phyloP scores from a whole-genome alignment of 2,329 filamentous ascomycete species.

The Aspergillus transmontanensis region DNA sequence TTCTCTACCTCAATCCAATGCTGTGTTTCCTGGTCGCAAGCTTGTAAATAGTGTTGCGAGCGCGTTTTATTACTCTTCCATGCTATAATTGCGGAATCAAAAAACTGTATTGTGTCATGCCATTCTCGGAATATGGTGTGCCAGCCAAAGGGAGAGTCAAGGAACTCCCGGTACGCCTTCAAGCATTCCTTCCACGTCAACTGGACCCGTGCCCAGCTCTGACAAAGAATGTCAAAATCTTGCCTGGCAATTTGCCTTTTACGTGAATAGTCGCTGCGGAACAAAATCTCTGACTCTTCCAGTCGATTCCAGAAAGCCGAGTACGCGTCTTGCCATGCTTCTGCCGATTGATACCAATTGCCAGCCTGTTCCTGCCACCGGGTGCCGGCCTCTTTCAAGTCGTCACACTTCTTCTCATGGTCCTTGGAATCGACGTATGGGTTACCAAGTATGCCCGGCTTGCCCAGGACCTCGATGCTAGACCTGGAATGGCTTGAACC shows the following conservation, averaged over 20 bases:
- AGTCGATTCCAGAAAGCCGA: not conserved
- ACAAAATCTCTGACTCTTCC: rapidly evolving
- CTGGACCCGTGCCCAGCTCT: not conserved
- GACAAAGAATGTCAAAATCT: not conserved
- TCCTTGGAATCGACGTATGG: no score
- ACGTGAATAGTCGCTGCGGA: rapidly evolving
- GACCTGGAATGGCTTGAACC: not conserved
- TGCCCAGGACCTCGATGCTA: no score
- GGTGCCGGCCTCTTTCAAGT: not conserved
- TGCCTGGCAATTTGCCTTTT: not conserved
- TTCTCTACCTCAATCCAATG: no score
- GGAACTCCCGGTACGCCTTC: not conserved
- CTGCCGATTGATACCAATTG: not conserved
- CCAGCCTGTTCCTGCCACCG: rapidly evolving
- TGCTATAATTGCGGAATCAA: not conserved
- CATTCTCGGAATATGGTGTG: not conserved
- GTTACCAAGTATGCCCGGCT: no score
- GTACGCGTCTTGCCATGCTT: not conserved
- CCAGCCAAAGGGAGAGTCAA: not conserved
- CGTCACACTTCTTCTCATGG: not conserved
- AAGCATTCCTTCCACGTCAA: rapidly evolving
- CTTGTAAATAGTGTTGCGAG: not conserved
- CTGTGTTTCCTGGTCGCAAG: not conserved
- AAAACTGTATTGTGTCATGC: not conserved
- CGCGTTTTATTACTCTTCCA: not conserved